Percentiles rank a stretch among this genome's conserved stretches.
These are phyloP conservation scores for Naegleria lovaniensis DNA, from an alignment of 208 protist species.

Conservation along the genomic window DNA sequence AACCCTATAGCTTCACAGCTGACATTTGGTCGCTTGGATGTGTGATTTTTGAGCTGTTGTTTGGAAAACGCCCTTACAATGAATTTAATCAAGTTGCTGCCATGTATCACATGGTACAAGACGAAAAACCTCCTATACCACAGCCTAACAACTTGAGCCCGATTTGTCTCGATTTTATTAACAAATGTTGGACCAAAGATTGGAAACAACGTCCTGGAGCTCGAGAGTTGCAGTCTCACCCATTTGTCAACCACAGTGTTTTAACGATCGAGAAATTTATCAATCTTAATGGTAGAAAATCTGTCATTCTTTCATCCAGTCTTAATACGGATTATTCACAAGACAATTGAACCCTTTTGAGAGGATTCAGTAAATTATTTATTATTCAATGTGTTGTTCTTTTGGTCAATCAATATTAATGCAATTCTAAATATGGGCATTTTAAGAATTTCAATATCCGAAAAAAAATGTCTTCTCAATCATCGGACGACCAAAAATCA, in stretches of 20 bases:
- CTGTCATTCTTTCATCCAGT: too few relatives aligned
- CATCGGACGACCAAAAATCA: too few relatives aligned
- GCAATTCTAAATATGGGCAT: too few relatives aligned
- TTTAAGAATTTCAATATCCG: too few relatives aligned
- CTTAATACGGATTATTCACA: too few relatives aligned
- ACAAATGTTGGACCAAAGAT: background rate
- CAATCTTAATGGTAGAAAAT: background rate
- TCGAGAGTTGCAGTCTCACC: background rate
- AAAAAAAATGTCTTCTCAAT: too few relatives aligned
- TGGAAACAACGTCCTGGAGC: background rate
- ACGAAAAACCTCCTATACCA: background rate
- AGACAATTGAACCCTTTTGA: too few relatives aligned
- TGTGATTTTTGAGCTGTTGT: background rate
- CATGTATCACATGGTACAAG: background rate
- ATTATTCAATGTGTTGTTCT: too few relatives aligned
- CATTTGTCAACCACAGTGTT: background rate
- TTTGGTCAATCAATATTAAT: too few relatives aligned
- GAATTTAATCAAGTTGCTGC: slow-evolving; percentile 19
- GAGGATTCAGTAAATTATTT: too few relatives aligned
- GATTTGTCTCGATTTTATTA: background rate
- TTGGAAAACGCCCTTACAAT: background rate
- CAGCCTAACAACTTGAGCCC: background rate
- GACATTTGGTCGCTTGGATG: slow-evolving; percentile 27
- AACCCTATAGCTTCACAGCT: background rate
- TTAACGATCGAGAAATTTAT: background rate